phyloP scores from a whole-genome alignment of 2,329 filamentous ascomycete species.

The Aspergillus nomiae region DNA sequence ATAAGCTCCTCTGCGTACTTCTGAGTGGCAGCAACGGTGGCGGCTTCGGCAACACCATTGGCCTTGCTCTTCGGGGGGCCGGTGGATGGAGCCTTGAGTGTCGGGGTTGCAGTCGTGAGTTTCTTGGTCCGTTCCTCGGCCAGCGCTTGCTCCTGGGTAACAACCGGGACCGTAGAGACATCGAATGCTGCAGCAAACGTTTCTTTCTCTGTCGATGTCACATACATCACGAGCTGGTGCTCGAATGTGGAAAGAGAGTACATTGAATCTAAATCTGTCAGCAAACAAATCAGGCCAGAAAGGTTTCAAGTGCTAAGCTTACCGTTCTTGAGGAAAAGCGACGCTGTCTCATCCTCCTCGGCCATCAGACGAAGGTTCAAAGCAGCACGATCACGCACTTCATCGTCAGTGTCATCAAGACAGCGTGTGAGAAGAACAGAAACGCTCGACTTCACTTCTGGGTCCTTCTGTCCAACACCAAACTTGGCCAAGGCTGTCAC shows the following conservation, averaged over 20 bases:
- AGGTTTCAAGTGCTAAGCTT: conserved; percentile 29
- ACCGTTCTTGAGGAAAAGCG: conserved; percentile 92
- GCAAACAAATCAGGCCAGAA: conserved; percentile 9
- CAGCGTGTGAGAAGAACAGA: conserved; percentile 89
- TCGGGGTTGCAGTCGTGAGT: conserved; percentile 87
- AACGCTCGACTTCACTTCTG: conserved; percentile 95
- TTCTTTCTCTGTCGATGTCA: conserved; percentile 85
- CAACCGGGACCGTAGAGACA: conserved; percentile 84
- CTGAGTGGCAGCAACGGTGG: conserved; percentile 77
- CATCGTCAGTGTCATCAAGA: conserved; percentile 94
- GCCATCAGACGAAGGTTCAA: conserved; percentile 90
- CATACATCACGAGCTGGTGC: conserved; percentile 96
- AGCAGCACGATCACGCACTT: conserved; percentile 93
- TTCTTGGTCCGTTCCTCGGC: conserved; percentile 97
- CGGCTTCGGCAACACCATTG: conserved; percentile 71
- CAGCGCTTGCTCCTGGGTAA: conserved; percentile 92
- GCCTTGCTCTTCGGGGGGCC: conserved; percentile 72
- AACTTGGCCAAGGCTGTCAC: conserved; percentile 97
- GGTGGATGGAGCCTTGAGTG: conserved; percentile 86
- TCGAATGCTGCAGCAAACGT: conserved; percentile 87
- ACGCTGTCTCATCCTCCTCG: conserved; percentile 83
- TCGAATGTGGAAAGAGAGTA: conserved; percentile 94
- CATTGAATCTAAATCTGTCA: conserved; percentile 71
- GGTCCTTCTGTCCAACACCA: conserved; percentile 92
- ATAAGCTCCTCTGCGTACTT: conserved; percentile 87